These are phyloP conservation scores for Colletotrichum falcatum DNA, from an alignment of 2,329 filamentous ascomycete species.

Conservation along the genomic window DNA sequence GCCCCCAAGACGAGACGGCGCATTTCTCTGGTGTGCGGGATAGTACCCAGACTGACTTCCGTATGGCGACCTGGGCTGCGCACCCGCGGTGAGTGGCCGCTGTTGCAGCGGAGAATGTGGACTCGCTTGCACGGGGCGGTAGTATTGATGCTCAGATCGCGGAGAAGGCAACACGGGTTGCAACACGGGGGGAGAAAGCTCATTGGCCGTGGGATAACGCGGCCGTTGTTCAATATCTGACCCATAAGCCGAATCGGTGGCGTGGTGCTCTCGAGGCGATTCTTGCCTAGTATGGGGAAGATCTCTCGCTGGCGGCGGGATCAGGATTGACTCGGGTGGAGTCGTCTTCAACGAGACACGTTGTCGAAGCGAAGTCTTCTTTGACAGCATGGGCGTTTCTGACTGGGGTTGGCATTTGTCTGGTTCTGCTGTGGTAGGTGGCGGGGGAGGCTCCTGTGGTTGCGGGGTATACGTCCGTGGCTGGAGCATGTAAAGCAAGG, in stretches of 20 bases:
- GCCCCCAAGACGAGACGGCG: constrained; percentile 64
- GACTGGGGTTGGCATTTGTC: constrained; percentile 33
- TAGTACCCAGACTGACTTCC: constrained; percentile 48
- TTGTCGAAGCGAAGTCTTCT: constrained; percentile 61
- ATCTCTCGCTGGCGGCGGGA: constrained; percentile 57
- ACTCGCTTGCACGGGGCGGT: constrained; percentile 71
- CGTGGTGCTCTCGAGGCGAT: constrained; percentile 30
- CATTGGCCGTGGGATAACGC: constrained; percentile 44
- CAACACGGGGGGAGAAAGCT: constrained; percentile 54
- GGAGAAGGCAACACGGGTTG: constrained; percentile 60
- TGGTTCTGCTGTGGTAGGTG: constrained; percentile 55
- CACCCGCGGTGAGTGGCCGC: constrained; percentile 65
- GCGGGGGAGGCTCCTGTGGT: constrained; percentile 60
- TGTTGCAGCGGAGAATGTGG: constrained; percentile 74
- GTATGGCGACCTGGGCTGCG: constrained; percentile 44
- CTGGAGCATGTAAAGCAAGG: constrained; percentile 65
- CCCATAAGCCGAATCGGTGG: constrained; percentile 61
- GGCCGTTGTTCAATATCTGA: constrained; percentile 57
- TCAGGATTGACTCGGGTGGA: constrained; percentile 65
- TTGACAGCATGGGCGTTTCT: constrained; percentile 48
- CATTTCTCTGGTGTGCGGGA: constrained; percentile 58
- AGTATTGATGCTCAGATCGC: constrained; percentile 67
- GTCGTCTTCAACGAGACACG: constrained; percentile 66
- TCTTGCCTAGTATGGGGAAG: constrained; percentile 48
- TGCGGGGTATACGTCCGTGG: constrained; percentile 69